Evolutionary conservation across 1,284 basidiomycete genomes (phyloP), one percentile per base, ranked within the genome.

Genomic region (Leccinum griseonigrum): DNA sequence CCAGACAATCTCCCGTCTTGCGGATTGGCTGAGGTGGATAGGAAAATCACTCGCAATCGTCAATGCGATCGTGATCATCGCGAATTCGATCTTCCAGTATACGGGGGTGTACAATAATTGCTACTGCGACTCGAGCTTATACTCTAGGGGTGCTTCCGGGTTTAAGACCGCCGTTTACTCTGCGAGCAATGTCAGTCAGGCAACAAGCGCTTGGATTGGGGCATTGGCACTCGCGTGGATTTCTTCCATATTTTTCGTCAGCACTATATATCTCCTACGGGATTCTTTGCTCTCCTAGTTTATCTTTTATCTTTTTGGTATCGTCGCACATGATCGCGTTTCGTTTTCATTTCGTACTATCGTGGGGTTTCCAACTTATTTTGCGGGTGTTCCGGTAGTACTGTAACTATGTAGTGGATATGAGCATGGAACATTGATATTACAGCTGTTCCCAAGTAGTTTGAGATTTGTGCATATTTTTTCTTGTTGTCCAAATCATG

Each of bases 1-100:
- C 7, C 46, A 3, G 2, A 26, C 22, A 3, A 26, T 14, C 6
- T n/a, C 26, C 34, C 11, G 4, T 0, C 13, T 61, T 13, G 66
- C 73, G 2, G 43, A 65, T 31, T 62, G 48, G 51, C 36, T 74
- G 3, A 64, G 72, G 10, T 70, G 70, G 67, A 57, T 56, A 9
- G 69, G 72, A 0, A 73, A 75, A 60, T 22, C 22, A 1, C 11
- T 72, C 4, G 73, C 72, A 4, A 43, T 70, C 26, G 0, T 63
- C 56, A 72, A 75, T 10, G 66, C 67, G 2, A 57, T 72, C 18
- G 54, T 57, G 0, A 56, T 71, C 48, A 1, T 74, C 18, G 28
- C 62, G 6, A 63, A 36, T 29, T 70, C 69, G 3, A 4, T 73
- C 4, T 64, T 74, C 38, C 67, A 68, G 36, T 72, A 62, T 1